Evolutionary conservation across 1,284 basidiomycete species (phyloP).

Genomic region (Somion occarium): DNA sequence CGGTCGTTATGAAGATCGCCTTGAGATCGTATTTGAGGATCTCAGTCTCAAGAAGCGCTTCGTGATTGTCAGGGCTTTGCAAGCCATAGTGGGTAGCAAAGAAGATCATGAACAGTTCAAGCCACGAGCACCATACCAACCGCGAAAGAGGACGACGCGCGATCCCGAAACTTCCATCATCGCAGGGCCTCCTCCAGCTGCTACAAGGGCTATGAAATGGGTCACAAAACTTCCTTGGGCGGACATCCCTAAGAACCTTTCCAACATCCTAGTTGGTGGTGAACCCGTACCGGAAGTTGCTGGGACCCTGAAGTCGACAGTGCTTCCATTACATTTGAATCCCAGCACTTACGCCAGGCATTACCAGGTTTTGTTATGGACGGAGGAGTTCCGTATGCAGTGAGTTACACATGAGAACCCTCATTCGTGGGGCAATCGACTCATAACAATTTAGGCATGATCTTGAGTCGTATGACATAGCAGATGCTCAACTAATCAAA

Average conservation of each 20-base stretch:
- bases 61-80: conserved; percentile 29
- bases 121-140: conserved; percentile 48
- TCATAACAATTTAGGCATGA: conserved; percentile 38
- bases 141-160: conserved; percentile 35
- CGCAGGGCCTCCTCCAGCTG: conserved; percentile 38
- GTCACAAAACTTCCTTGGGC: conserved; percentile 18
- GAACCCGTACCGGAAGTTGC: conserved; percentile 11
- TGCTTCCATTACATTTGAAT: conserved; percentile 37
- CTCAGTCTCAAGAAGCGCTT: conserved; percentile 24
- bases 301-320: conserved; percentile 17
- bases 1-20: conserved; percentile 42
- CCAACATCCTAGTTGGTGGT: conserved; percentile 10
- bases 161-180: conserved; percentile 39
- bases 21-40: conserved; percentile 34
- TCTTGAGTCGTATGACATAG: conserved; percentile 53
- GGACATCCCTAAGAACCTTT: conserved; percentile 17
- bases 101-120: conserved; percentile 47
- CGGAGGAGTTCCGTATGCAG: conserved; percentile 56
- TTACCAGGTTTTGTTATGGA: conserved; percentile 52
- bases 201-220: conserved; percentile 26
- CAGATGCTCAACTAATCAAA: conserved; percentile 30
- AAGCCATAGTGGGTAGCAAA: conserved; percentile 30
- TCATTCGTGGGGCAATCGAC: neutral
- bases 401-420: too few relatives aligned
- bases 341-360: conserved; percentile 37